These are phyloP conservation scores for Hymenoscyphus repandus DNA, from an alignment of 2,329 filamentous ascomycete species.

Conservation along the genomic window DNA sequence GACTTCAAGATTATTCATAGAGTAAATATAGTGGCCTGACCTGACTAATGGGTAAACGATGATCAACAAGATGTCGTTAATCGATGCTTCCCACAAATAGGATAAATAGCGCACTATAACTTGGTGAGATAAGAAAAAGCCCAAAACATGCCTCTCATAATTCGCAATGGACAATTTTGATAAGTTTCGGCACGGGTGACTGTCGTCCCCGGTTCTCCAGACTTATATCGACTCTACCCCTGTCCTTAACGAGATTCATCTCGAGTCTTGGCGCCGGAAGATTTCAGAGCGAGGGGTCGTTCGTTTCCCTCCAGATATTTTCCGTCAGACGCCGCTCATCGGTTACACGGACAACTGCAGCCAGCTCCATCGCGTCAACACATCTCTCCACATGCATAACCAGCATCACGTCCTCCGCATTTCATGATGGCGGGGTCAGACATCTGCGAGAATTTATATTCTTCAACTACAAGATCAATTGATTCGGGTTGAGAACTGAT, in stretches of 20 bases:
- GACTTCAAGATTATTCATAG: too few relatives aligned
- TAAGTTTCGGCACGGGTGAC: too few relatives aligned
- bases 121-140: neutral
- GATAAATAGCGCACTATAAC: constrained; percentile 4
- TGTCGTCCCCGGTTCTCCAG: neutral
- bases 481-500: neutral
- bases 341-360: too few relatives aligned
- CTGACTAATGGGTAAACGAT: too few relatives aligned
- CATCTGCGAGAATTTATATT: constrained; percentile 1
- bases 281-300: constrained; percentile 10
- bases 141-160: neutral
- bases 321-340: constrained; percentile 8
- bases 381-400: neutral
- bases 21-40: too few relatives aligned
- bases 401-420: neutral
- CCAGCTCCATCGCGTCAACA: neutral
- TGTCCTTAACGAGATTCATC: neutral
- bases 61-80: too few relatives aligned
- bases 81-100: neutral
- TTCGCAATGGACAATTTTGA: too few relatives aligned
- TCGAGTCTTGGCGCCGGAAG: constrained; percentile 14
- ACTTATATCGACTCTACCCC: neutral
- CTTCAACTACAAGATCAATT: constrained; percentile 3
- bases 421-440: constrained; percentile 2
- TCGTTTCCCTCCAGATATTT: constrained; percentile 9